These are phyloP conservation scores for Penicillium psychrofluorescens DNA, from an alignment of 495 filamentous ascomycete species.

Conservation along the genomic window DNA sequence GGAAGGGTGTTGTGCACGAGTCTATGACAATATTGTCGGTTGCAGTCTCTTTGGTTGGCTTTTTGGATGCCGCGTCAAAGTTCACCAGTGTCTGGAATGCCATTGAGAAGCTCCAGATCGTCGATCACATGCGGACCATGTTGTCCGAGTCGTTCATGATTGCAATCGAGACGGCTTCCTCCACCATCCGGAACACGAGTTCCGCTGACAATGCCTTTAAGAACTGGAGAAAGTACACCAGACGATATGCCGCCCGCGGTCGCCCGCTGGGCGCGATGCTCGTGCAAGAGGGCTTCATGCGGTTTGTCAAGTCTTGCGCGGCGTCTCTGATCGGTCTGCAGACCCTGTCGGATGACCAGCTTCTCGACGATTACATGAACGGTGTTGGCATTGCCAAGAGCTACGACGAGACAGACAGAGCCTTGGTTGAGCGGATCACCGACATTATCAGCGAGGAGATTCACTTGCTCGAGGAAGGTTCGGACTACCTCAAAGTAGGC, in stretches of 20 bases:
- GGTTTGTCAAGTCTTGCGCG: conserved; percentile 71
- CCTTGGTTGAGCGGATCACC: conserved; percentile 59
- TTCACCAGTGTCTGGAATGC: conserved; percentile 73
- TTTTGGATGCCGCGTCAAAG: conserved; percentile 70
- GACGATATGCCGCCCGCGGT: conserved; percentile 71
- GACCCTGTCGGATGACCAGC: conserved; percentile 49
- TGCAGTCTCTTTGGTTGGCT: conserved; percentile 76
- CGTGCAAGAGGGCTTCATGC: conserved; percentile 78
- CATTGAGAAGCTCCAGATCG: conserved; percentile 59
- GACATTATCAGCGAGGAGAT: conserved; percentile 75
- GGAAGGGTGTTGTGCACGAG: conserved; percentile 49
- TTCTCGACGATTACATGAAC: conserved; percentile 70
- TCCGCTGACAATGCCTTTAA: conserved; percentile 40
- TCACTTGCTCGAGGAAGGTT: conserved; percentile 75
- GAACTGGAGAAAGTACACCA: conserved; percentile 77
- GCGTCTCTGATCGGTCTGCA: conserved; percentile 58
- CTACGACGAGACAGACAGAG: conserved; percentile 30
- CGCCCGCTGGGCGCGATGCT: conserved; percentile 89
- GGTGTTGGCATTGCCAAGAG: conserved; percentile 41
- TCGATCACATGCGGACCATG: conserved; percentile 60
- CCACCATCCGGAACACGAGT: conserved; percentile 65
- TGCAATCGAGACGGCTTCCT: conserved; percentile 78
- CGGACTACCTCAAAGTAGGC: conserved; percentile 79
- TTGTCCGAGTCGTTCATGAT: conserved; percentile 78
- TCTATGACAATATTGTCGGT: conserved; percentile 63